Evolutionary conservation across 1,284 basidiomycete species (phyloP).

Genomic region (Kalmanozyma brasiliensis): DNA sequence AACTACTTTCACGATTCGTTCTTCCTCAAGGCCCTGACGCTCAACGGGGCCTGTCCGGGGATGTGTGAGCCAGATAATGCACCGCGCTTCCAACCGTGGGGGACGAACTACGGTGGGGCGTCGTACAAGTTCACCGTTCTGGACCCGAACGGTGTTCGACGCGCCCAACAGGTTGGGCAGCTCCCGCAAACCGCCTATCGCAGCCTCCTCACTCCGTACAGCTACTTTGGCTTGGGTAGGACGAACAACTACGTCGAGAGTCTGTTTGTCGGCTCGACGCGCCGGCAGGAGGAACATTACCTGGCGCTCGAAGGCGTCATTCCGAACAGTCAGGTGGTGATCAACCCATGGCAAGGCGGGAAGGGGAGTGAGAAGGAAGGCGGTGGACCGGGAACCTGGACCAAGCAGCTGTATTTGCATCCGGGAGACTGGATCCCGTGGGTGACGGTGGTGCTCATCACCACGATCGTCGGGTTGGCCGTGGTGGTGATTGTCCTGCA

Average conservation of each 20-base stretch:
- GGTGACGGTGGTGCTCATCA: slow-evolving; percentile 87
- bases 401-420: slow-evolving; percentile 86
- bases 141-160: slow-evolving; percentile 87
- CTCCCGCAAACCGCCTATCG: slow-evolving; percentile 92
- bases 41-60: slow-evolving; percentile 90
- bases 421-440: slow-evolving; percentile 98
- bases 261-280: slow-evolving; percentile 65
- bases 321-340: slow-evolving; percentile 96
- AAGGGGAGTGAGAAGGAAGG: slow-evolving; percentile 14
- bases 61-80: slow-evolving; percentile 72
- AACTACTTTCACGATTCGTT: slow-evolving; percentile 99
- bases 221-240: slow-evolving; percentile 94
- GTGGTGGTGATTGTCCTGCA: slow-evolving; percentile 87
- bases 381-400: slow-evolving; percentile 74
- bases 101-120: slow-evolving; percentile 91
- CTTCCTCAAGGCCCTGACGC: slow-evolving; percentile 91
- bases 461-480: slow-evolving; percentile 79
- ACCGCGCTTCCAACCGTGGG: slow-evolving; percentile 75
- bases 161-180: slow-evolving; percentile 92
- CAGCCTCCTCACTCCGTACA: slow-evolving; percentile 86
- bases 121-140: slow-evolving; percentile 97
- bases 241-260: slow-evolving; percentile 99
- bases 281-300: slow-evolving; percentile 76
- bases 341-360: slow-evolving; percentile 77
- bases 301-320: slow-evolving; percentile 96